Evolutionary conservation across 352 stramenopile species (phyloP).

Genomic region (Globisporangium abappressorium): DNA sequence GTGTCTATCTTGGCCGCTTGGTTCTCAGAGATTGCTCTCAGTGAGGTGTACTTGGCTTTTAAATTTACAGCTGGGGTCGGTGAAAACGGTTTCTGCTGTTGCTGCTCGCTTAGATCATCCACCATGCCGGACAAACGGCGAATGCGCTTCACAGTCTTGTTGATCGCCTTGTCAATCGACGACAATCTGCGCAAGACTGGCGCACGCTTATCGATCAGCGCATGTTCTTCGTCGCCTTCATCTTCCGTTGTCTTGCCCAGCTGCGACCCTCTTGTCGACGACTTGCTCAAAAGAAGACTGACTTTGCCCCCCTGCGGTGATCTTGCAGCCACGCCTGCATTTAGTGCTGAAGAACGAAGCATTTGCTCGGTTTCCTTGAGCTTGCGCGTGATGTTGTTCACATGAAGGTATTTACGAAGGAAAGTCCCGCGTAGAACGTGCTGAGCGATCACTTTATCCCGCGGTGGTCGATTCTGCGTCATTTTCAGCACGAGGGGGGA

Average conservation of each 20-base stretch:
- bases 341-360: constrained; percentile 31
- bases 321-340: constrained; percentile 17
- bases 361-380: constrained; percentile 62
- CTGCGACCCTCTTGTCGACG: not conserved
- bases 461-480: constrained; percentile 18
- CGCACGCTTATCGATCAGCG: constrained; percentile 14
- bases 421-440: constrained; percentile 59
- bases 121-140: constrained; percentile 39
- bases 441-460: constrained; percentile 50
- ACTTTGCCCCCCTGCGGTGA: not conserved
- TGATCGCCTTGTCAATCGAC: constrained; percentile 66
- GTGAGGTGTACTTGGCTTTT: constrained; percentile 28
- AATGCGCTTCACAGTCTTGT: constrained; percentile 58
- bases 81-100: not conserved
- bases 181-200: constrained; percentile 39
- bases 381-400: constrained; percentile 57
- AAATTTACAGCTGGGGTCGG: not conserved
- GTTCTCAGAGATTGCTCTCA: constrained; percentile 33
- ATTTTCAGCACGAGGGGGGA: constrained; percentile 41
- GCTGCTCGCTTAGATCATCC: constrained; percentile 12
- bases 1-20: constrained; percentile 9
- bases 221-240: constrained; percentile 15
- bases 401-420: constrained; percentile 65
- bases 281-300: not conserved
- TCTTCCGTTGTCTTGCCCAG: not conserved